Base-by-base conservation (phyloP, 306 rosid genomes). In the Lathyrus aphaca region DNA sequence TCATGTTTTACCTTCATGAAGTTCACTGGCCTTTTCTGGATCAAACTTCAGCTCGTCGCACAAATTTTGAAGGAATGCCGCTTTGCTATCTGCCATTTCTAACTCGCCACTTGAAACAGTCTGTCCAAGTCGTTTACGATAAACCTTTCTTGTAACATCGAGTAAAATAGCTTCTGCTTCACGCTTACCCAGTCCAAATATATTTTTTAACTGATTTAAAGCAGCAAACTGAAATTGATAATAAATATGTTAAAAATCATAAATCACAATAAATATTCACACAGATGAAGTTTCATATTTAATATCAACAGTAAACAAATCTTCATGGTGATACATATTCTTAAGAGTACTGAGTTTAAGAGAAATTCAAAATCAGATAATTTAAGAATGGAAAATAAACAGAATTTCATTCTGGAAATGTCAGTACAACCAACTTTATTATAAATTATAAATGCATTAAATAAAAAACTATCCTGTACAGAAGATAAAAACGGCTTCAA, bases 41-140 rank as follows among this genome's bases (percentile, higher is more conserved):
- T 94, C 95, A 82, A 89, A 91, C 67, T 86, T 89, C 80, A 94
- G 82, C 75, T 87, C 81, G 54, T 89, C 92, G 74, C 99, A 94
- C 37, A 94, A 79, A 70, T 82, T 86, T 84, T 94, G 99, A 78
- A 94, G 99, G 85, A 87, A 94, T 21, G 91, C 84, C 27, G 99
- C 99, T 81, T 94, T 94, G 78, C 99, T 91, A 79, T 94, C 96
- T 67, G 99, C 95, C 71, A 82, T 73, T 74, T 94, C 96, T 74
- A 94, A 79, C 63, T 86, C 84, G 40, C 97, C 96, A 43, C 74
- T 77, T 35, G 85, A 77, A 79, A 81, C 92, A 61, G 92, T 80
- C 74, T 89, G 86, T 71, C 85, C 62, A 84, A 94, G 97, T 30
- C 81, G 86, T 66, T 83, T 94, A 21, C 97, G 97, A 73, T 94